A percentile compares a stretch with the other conserved stretches of the same genome.
These are phyloP conservation scores for Aspergillus nomiae DNA, from an alignment of 2,329 filamentous ascomycete species.

Conservation along the genomic window DNA sequence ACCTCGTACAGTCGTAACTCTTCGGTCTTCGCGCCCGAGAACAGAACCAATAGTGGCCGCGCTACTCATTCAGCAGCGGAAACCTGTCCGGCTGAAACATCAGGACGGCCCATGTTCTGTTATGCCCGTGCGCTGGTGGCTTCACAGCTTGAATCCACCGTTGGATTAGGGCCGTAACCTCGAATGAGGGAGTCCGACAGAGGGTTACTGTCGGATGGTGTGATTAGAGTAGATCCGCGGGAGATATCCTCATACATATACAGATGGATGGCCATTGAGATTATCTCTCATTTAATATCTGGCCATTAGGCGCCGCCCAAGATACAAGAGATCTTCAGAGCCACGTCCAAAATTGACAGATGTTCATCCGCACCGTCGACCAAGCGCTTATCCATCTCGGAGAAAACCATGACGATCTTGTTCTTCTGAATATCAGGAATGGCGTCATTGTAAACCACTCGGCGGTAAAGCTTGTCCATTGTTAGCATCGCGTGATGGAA, in stretches of 20 bases:
- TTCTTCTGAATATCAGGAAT: conserved; percentile 87
- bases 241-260: not conserved
- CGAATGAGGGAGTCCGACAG: not conserved
- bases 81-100: not conserved
- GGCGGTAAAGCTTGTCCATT: conserved; percentile 62
- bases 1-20: conserved; percentile 22
- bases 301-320: conserved; percentile 46
- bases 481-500: conserved; percentile 9
- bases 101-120: not conserved
- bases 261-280: not conserved
- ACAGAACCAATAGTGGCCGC: not conserved
- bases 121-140: not conserved
- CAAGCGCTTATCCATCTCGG: conserved; percentile 89
- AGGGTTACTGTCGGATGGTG: not conserved
- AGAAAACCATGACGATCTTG: conserved; percentile 84
- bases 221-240: not conserved
- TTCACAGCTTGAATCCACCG: not conserved
- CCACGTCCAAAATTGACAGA: conserved; percentile 81
- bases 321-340: conserved; percentile 77
- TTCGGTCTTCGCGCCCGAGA: not conserved
- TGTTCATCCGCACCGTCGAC: conserved; percentile 97
- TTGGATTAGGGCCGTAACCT: not conserved
- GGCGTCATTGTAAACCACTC: conserved; percentile 78
- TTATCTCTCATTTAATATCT: not conserved
- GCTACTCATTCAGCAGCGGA: not conserved